Percentiles rank a stretch among this genome's conserved stretches.
Conservation (phyloP, 805 yeast genomes). For the Scheffersomyces amazonensis region DNA sequence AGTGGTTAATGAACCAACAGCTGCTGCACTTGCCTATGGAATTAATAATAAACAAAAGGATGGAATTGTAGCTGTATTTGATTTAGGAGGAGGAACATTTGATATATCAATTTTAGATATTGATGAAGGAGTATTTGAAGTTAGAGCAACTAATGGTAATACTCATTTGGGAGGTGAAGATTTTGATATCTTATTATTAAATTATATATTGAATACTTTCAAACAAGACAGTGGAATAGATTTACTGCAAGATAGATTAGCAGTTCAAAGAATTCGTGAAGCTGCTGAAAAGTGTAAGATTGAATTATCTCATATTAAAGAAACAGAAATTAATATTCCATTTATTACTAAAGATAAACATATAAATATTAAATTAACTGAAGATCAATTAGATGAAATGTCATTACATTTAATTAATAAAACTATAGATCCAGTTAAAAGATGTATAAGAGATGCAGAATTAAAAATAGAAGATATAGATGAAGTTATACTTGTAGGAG, state of each 20-base stretch:
- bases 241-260: conserved; percentile 48
- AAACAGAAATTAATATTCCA: conserved; percentile 66
- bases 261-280: conserved; percentile 74
- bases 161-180: conserved; percentile 88
- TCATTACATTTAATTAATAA: conserved; percentile 62
- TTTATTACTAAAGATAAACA: conserved; percentile 64
- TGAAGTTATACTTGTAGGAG: conserved; percentile 78
- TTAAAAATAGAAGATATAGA: conserved; percentile 63
- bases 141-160: conserved; percentile 79
- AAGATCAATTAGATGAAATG: conserved; percentile 65
- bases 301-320: conserved; percentile 63
- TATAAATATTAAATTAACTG: conserved; percentile 55
- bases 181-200: conserved; percentile 64
- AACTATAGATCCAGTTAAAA: conserved; percentile 71
- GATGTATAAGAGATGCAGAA: conserved; percentile 73
- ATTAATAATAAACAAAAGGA: conserved; percentile 52
- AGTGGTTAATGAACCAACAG: conserved; percentile 82
- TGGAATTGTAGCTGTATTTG: conserved; percentile 60
- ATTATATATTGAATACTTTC: conserved; percentile 57
- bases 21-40: conserved; percentile 83
- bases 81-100: conserved; percentile 84
- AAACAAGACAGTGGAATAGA: conserved; percentile 49
- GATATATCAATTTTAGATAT: conserved; percentile 77
- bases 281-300: conserved; percentile 78
- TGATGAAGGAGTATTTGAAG: conserved; percentile 80